A percentile compares a stretch with the other conserved stretches of the same genome.
phyloP scores from a whole-genome alignment of 2,329 filamentous ascomycete species.

The Dactylonectria macrodidyma region DNA sequence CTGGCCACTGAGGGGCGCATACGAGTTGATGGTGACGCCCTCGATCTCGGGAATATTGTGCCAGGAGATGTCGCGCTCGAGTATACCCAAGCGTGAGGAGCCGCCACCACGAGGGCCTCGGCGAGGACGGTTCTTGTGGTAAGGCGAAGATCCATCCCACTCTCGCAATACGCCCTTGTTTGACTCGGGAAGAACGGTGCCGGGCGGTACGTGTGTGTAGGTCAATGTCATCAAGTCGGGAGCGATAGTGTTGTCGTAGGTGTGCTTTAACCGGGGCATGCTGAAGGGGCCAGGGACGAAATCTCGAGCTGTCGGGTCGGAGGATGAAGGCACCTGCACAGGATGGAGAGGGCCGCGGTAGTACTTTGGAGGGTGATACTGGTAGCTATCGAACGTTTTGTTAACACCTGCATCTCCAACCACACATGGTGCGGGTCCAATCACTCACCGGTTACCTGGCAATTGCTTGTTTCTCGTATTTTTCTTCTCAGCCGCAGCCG shows the following conservation, averaged over 20 bases:
- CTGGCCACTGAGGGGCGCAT: conserved; percentile 77
- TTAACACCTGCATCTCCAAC: conserved; percentile 25
- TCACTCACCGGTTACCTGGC: conserved; percentile 63
- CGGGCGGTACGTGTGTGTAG: conserved; percentile 89
- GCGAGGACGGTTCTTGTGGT: conserved; percentile 91
- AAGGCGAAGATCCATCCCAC: conserved; percentile 94
- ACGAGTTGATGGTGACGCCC: conserved; percentile 85
- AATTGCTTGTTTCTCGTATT: conserved; percentile 56
- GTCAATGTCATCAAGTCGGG: conserved; percentile 90
- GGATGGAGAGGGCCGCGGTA: conserved; percentile 94
- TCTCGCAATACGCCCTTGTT: conserved; percentile 77
- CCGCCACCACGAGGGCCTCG: conserved; percentile 85
- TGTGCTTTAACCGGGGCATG: conserved; percentile 88
- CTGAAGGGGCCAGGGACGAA: conserved; percentile 95
- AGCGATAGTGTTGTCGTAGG: conserved; percentile 88
- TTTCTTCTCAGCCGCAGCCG: conserved; percentile 55
- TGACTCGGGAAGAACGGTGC: conserved; percentile 68
- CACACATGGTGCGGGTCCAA: neutral
- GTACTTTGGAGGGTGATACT: conserved; percentile 95
- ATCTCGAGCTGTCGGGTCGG: conserved; percentile 88
- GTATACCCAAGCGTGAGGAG: conserved; percentile 74
- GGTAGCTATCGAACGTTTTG: conserved; percentile 77
- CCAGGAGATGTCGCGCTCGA: conserved; percentile 84
- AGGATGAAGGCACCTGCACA: conserved; percentile 88
- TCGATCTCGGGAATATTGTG: conserved; percentile 87